Evolutionary conservation across 345 rosid genomes (phyloP).

Genomic region (Citrus glauca): DNA sequence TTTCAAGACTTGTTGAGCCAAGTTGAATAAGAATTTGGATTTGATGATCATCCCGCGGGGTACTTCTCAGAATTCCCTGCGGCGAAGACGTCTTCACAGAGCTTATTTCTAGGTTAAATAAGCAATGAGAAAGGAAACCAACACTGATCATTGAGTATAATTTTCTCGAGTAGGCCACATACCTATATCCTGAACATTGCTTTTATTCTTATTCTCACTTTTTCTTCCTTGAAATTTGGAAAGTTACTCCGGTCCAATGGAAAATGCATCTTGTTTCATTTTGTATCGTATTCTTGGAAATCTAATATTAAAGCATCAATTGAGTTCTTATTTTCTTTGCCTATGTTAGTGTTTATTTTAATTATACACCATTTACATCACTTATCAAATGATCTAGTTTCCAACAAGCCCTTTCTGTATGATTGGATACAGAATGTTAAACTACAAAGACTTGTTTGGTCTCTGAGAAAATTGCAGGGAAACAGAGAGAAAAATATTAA

Average conservation of each 20-base stretch:
- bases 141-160: background rate
- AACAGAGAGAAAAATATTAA: too few relatives aligned
- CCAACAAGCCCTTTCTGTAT: background rate
- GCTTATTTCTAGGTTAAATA: constrained; percentile 31
- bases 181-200: background rate
- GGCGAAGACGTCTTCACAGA: constrained; percentile 25
- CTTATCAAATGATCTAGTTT: background rate
- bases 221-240: background rate
- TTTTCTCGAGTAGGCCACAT: background rate
- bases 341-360: background rate
- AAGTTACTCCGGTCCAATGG: background rate
- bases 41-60: background rate
- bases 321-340: background rate
- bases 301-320: background rate
- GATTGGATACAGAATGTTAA: background rate
- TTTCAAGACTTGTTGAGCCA: background rate
- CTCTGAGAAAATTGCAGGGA: too few relatives aligned
- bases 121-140: background rate
- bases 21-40: background rate
- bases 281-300: background rate
- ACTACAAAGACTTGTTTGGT: too few relatives aligned
- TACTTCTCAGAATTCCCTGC: background rate
- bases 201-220: background rate
- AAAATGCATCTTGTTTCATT: constrained; percentile 13
- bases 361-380: background rate